phyloP scores from a whole-genome alignment of 371 early-diverging fungal species.

The Rhizopus microsporus region DNA sequence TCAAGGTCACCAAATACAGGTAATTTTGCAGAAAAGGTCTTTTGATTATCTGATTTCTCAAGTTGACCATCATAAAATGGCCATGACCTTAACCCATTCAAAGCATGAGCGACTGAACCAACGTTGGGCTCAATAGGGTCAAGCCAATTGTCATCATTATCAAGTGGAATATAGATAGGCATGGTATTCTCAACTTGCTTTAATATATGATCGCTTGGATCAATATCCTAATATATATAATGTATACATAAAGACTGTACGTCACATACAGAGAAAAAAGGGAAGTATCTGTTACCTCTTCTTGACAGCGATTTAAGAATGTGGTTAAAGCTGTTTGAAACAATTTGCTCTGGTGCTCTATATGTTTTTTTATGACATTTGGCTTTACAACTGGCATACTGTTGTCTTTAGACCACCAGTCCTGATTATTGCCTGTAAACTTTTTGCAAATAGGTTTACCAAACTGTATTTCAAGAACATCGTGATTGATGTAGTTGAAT shows the following conservation, averaged over 20 bases:
- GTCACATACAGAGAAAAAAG: background rate
- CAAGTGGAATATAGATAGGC: conserved; percentile 10
- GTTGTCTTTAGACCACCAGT: conserved; percentile 8
- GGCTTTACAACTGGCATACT: conserved; percentile 24
- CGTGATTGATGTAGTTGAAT: conserved; percentile 7
- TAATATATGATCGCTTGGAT: conserved; percentile 19
- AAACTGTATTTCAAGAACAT: conserved; percentile 27
- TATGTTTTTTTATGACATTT: conserved; percentile 27
- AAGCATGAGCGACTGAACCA: conserved; percentile 9
- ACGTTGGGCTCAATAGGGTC: background rate
- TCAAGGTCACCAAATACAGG: conserved; percentile 25
- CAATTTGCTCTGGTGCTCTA: conserved; percentile 28
- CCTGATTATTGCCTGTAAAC: conserved; percentile 20
- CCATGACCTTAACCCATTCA: conserved; percentile 24
- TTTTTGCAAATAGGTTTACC: conserved; percentile 27
- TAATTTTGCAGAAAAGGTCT: conserved; percentile 22
- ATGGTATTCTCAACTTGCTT: conserved; percentile 13
- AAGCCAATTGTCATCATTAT: background rate
- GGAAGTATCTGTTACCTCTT: conserved; percentile 16
- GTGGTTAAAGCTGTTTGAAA: conserved; percentile 28
- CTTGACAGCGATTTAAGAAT: conserved; percentile 25
- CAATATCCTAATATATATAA: conserved; percentile 3
- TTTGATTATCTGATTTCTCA: conserved; percentile 13
- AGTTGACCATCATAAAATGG: conserved; percentile 38
- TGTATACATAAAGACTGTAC: background rate